Evolutionary conservation across 2,329 filamentous ascomycete species (phyloP).

Genomic region (Drechslerella coelobrocha): DNA sequence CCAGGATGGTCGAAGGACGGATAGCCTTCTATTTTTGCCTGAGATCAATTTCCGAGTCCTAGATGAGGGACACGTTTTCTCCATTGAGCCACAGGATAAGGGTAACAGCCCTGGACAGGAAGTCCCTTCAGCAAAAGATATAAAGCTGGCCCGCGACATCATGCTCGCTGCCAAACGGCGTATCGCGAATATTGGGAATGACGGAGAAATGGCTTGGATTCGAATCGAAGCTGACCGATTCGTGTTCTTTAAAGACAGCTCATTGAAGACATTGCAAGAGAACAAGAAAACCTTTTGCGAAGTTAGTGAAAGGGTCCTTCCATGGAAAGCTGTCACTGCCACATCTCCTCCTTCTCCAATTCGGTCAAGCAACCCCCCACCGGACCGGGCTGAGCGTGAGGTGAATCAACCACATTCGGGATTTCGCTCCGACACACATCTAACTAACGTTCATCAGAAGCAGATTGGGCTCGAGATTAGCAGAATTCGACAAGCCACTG

Average conservation of each 20-base stretch:
- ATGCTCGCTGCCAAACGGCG: conserved; percentile 6
- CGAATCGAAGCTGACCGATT: conserved; percentile 11
- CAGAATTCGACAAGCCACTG: no score
- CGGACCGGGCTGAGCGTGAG: background rate
- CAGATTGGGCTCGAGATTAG: no score
- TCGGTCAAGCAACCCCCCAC: background rate
- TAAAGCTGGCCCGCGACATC: background rate
- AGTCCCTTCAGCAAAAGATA: background rate
- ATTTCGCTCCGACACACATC: no score
- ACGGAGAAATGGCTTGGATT: conserved; percentile 13
- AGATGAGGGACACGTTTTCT: conserved; percentile 19
- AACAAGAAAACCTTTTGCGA: conserved; percentile 17
- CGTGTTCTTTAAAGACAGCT: background rate
- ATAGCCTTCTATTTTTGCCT: background rate
- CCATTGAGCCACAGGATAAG: background rate
- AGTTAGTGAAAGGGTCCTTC: conserved; percentile 24
- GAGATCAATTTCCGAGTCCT: conserved; percentile 19
- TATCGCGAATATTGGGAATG: conserved; percentile 3
- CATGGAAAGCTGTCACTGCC: conserved; percentile 5
- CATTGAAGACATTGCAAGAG: conserved; percentile 8
- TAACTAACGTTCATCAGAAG: no score
- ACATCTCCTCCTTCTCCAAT: background rate
- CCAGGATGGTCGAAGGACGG: background rate
- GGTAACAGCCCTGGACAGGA: background rate
- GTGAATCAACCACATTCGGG: background rate